These are phyloP conservation scores for Phaffia australis DNA, from an alignment of 768 basidiomycete species.

Conservation along the genomic window DNA sequence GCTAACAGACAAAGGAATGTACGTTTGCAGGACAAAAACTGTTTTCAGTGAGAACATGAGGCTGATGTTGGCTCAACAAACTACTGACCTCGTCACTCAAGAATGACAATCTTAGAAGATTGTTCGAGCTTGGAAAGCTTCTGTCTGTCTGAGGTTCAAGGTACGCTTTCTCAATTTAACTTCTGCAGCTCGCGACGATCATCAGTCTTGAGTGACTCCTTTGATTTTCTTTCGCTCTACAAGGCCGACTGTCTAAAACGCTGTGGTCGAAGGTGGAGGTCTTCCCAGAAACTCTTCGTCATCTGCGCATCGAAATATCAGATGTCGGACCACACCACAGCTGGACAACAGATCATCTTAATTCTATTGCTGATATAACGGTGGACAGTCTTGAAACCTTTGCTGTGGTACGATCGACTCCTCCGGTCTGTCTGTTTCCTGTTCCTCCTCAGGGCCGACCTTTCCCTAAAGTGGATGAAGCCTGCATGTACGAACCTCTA, in stretches of 20 bases:
- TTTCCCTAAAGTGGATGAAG: slow-evolving; percentile 6
- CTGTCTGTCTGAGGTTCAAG: slow-evolving; percentile 19
- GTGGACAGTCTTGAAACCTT: slow-evolving; percentile 9
- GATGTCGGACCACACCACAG: slow-evolving; percentile 25
- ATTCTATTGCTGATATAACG: not conserved
- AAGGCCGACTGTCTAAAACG: slow-evolving; percentile 16
- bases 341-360: slow-evolving; percentile 18
- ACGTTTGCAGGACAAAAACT: not conserved
- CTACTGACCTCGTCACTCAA: not conserved
- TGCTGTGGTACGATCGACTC: slow-evolving; percentile 14
- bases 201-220: not conserved
- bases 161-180: slow-evolving; percentile 3
- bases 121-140: slow-evolving; percentile 15
- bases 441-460: slow-evolving; percentile 10
- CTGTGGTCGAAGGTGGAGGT: slow-evolving; percentile 16
- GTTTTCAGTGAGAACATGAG: not conserved
- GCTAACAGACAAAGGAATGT: slow-evolving; percentile 18
- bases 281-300: slow-evolving; percentile 13
- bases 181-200: not conserved
- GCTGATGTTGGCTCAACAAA: too few species aligned
- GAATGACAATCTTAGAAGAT: slow-evolving; percentile 1
- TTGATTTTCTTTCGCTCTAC: not conserved
- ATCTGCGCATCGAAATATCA: slow-evolving; percentile 15
- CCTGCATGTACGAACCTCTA: slow-evolving; percentile 5
- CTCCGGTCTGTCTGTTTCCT: slow-evolving; percentile 20